Percentiles rank a stretch among this genome's conserved stretches.
phyloP scores from a whole-genome alignment of 352 stramenopile species.

The Saprolegnia diclina region DNA sequence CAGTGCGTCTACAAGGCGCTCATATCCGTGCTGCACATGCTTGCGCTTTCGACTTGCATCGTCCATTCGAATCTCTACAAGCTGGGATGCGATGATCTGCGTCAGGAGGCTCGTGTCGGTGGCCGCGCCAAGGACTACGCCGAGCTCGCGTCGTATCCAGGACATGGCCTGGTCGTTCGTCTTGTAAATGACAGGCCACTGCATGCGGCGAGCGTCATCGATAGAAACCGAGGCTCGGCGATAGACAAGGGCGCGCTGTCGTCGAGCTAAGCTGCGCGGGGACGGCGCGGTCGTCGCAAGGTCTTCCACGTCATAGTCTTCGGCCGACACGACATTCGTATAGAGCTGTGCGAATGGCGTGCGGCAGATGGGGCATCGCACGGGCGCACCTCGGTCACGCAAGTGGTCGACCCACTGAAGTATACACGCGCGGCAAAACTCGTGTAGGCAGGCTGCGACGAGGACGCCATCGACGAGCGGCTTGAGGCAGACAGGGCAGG shows the following conservation, averaged over 20 bases:
- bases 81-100: background rate
- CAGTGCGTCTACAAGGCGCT: constrained; percentile 44
- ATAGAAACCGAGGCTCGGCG: background rate
- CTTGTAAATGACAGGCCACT: constrained; percentile 5
- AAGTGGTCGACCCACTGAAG: background rate
- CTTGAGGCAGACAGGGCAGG: constrained; percentile 12
- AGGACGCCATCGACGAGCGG: background rate
- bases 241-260: background rate
- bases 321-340: background rate
- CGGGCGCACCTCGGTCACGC: background rate
- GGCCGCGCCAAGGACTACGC: constrained; percentile 1
- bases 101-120: constrained; percentile 1
- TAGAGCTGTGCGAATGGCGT: background rate
- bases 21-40: constrained; percentile 32
- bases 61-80: background rate
- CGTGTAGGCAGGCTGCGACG: constrained; percentile 9
- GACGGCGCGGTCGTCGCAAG: background rate
- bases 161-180: constrained; percentile 10
- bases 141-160: constrained; percentile 11
- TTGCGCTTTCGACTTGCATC: background rate
- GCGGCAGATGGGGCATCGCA: constrained; percentile 16
- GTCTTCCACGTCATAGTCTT: constrained; percentile 9
- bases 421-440: constrained; percentile 13
- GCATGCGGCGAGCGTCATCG: background rate
- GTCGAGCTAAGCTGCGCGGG: background rate